Base-by-base conservation (phyloP, 2,329 filamentous ascomycete genomes). In the Aspergillus sp. region DNA sequence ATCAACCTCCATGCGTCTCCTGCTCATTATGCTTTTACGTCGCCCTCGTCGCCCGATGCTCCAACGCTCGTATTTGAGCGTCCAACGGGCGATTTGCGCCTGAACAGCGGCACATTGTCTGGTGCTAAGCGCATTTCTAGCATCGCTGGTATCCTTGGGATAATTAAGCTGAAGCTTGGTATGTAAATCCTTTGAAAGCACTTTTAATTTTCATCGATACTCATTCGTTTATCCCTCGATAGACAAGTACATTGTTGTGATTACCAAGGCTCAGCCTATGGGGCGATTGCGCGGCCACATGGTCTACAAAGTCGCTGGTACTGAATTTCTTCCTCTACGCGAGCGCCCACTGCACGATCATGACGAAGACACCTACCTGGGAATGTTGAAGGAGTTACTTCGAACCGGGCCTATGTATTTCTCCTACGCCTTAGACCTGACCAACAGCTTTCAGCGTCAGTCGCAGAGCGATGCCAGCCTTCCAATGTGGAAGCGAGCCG, bases 191-290 rank as follows among this genome's bases (percentile, higher is more conserved):
- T 43, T 15, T 30, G 11, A 18, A 22, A 6, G 17, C 13, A 3
- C 24, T 36, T 7, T 42, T 8, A 18, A 13, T 41, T 45, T 15
- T 18, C 13, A 11, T 26, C 30, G n/a, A 15, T 50, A 26, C 44
- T 55, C 13, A 49, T 59, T 53, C 52, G 62, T 68, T 61, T 67
- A 48, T 67, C 67, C 43, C 61, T 54, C 11, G 20, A 30, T 52
- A 87, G 85, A 99, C 82, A 98, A 96, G 77, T 99, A 99, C 83
- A 89, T 96, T 70, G 90, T 99, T 71, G 85, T 96, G 70, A 96
- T 99, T 74, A 97, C 90, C 66, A 98, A 99, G 77, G 90, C 92
- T 55, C 87, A 93, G 71, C 89, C 92, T 38, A 87, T 98, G 76
- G 95, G 93, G 60, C 86, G 93, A 55, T 84, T 99, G 65, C 95